Evolutionary conservation across 2,329 filamentous ascomycete species (phyloP).

Genomic region (Alternaria sp.): DNA sequence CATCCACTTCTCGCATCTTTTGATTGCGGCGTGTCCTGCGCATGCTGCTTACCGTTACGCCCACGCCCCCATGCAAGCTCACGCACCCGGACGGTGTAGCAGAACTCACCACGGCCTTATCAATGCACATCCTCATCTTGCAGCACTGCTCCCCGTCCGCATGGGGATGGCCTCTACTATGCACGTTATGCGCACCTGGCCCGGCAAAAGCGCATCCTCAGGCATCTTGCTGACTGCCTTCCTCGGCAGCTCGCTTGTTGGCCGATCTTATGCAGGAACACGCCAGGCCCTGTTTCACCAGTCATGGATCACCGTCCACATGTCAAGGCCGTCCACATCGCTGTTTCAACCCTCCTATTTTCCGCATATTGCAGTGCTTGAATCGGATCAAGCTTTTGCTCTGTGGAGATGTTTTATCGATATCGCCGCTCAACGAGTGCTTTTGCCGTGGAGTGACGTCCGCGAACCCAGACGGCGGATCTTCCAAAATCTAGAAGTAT

Average conservation of each 20-base stretch:
- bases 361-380: constrained; percentile 8
- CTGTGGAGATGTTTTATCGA: constrained; percentile 7
- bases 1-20: constrained; percentile 10
- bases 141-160: background rate
- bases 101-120: background rate
- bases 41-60: background rate
- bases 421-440: constrained; percentile 7
- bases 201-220: background rate
- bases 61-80: background rate
- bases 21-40: constrained; percentile 7
- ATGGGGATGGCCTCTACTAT: background rate
- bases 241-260: constrained; percentile 5
- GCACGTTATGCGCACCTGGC: background rate
- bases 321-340: background rate
- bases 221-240: background rate
- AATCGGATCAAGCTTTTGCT: constrained; percentile 8
- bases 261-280: constrained; percentile 9
- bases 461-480: background rate
- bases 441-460: background rate
- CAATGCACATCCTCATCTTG: constrained; percentile 13
- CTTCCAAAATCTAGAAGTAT: background rate
- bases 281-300: constrained; percentile 9
- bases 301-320: background rate
- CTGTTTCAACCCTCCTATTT: constrained; percentile 13
- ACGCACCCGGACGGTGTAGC: background rate